Evolutionary conservation across 2,329 filamentous ascomycete genomes (phyloP), one percentile per base, ranked within the genome.

Genomic region (Alternaria brassicicola): DNA sequence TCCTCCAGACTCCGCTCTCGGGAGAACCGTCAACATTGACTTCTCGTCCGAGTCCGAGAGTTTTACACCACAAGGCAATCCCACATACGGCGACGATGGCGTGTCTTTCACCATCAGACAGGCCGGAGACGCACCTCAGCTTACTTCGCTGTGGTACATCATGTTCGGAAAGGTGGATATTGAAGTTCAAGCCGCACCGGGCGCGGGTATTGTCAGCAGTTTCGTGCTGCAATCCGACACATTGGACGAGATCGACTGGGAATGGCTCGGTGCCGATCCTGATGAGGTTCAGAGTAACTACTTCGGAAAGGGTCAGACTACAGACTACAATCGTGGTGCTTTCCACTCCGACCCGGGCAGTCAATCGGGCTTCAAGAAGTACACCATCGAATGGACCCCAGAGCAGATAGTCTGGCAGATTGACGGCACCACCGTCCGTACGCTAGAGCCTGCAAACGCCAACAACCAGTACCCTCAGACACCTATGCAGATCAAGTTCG

Each of bases 91-190:
- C 74, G 82, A 83, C 55, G 85, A 93, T 74, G 95, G 95, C 58
- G 93, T 86, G 25, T 86, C 86, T 15, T 96, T 99, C 76, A 93
- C 91, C 25, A 89, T 99, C 51, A 79, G 86, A 51, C 81, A 88
- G 72, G 84, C 88, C 49, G 93, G 94, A 56, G 92, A 99, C 74
- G 86, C 92, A 3, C 95, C 95, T 0, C 90, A 94, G 76, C 86
- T 99, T 61, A 85, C 85, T 64, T 96, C 93, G 61, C 87, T 95
- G 71, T 98, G 96, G 86, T 98, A 97, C 83, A 97, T 99, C 81
- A 98, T 99, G 95, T 99, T 97, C 76, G 95, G 95, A 66, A 90
- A 89, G 63, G 91, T 97, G 73, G 90, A 96, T 65, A 86, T 93
- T 66, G 89, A 87, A 30, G 85, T 97, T 82, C 93, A 94, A 79